phyloP scores from a whole-genome alignment of 768 basidiomycete species.

The Phaeotremella skinneri region DNA sequence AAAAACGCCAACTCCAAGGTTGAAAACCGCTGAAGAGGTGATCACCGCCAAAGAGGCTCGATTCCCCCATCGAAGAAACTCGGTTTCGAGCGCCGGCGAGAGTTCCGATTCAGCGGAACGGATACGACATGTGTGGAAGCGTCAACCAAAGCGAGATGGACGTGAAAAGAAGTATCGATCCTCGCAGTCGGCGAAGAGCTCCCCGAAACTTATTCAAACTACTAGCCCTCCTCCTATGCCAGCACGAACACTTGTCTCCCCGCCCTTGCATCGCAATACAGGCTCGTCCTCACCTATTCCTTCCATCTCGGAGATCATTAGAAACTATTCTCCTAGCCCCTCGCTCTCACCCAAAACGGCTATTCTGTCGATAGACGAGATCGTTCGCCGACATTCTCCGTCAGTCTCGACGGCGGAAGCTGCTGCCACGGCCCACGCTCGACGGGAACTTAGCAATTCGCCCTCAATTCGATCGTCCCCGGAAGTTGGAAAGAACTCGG shows the following conservation, averaged over 20 bases:
- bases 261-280: constrained; percentile 7
- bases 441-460: constrained; percentile 20
- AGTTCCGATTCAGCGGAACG: too few relatives aligned
- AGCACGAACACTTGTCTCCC: constrained; percentile 6
- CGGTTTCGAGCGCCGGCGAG: background rate
- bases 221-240: background rate
- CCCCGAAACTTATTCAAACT: background rate
- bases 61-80: background rate
- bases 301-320: constrained; percentile 85
- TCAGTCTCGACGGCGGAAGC: constrained; percentile 15
- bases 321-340: constrained; percentile 63
- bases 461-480: too few relatives aligned
- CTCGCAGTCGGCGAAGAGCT: background rate
- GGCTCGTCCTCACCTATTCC: constrained; percentile 58
- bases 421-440: constrained; percentile 20
- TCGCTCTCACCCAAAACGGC: constrained; percentile 6
- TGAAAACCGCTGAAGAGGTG: constrained; percentile 10
- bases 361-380: constrained; percentile 46
- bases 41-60: background rate
- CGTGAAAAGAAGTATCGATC: background rate
- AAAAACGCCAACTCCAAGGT: constrained; percentile 2
- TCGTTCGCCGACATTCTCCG: constrained; percentile 34
- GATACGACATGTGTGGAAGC: too few relatives aligned
- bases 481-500: too few relatives aligned
- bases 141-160: too few relatives aligned